A percentile compares a stretch with the other conserved stretches of the same genome.
phyloP scores from a whole-genome alignment of 768 basidiomycete genomes.

The Leccinum fibrillosum region DNA sequence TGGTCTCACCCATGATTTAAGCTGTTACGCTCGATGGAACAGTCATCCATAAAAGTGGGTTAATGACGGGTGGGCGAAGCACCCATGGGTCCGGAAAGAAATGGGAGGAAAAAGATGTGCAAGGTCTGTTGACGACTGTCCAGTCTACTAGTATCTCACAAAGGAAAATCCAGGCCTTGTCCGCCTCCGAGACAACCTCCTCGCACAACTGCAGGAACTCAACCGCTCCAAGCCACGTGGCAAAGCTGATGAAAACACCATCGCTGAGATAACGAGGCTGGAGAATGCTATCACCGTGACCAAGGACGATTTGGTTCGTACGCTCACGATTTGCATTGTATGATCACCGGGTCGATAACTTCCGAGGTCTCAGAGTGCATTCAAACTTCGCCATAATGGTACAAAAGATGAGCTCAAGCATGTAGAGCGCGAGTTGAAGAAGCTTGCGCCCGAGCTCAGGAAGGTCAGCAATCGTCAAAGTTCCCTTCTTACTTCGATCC shows the following conservation, averaged over 20 bases:
- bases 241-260: constrained; percentile 77
- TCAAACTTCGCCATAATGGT: constrained; percentile 71
- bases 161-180: constrained; percentile 37
- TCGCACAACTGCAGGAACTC: constrained; percentile 79
- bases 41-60: constrained; percentile 93
- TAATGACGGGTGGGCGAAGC: constrained; percentile 94
- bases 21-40: constrained; percentile 97
- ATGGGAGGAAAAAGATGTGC: constrained; percentile 93
- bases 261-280: constrained; percentile 72
- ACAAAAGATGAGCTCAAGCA: constrained; percentile 84
- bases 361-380: constrained; percentile 54
- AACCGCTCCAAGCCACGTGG: constrained; percentile 77
- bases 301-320: constrained; percentile 77
- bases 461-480: constrained; percentile 43
- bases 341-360: not conserved
- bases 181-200: constrained; percentile 66
- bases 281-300: constrained; percentile 72
- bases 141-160: constrained; percentile 25
- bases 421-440: constrained; percentile 66
- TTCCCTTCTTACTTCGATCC: not conserved
- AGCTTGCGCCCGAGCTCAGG: constrained; percentile 62
- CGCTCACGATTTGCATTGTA: not conserved
- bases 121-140: constrained; percentile 47
- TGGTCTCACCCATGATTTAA: constrained; percentile 28
- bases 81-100: constrained; percentile 74